Evolutionary conservation across 768 basidiomycete species (phyloP), one percentile per base, ranked within the genome.

Genomic region (Leccinum ochraceum): DNA sequence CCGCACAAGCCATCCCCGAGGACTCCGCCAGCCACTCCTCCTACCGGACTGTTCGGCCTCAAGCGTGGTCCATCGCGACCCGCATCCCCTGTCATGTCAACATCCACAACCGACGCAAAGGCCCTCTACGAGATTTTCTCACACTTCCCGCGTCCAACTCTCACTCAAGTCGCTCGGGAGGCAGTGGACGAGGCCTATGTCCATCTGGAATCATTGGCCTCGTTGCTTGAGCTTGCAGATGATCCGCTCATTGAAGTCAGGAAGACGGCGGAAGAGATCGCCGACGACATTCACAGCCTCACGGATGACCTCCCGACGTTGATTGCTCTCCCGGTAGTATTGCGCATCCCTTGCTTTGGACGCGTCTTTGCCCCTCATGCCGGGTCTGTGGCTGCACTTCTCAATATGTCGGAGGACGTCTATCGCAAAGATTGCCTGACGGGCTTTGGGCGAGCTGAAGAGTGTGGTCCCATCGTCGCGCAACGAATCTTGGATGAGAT

Each of bases 121-220:
- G 80, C 81, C 3, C 72, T 91, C n/a, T 84, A 77, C 69, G 83
- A 88, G 50, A 77, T 90, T 28, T 76, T 93, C 49, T 76, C 72
- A 49, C 72, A 75, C 26, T 77, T 93, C 37, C 89, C 91, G 22
- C 81, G 84, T 9, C 90, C 92, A 49, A 67, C 56, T 34, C 79
- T 79, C 53, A 80, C 82, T 10, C 77, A 76, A 26, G 72, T 90
- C 9, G 91, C 92, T n/a, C 79, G 81, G 44, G 91, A 94, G 70
- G 92, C 89, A 6, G 90, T 93, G 10, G 86, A 89, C 56, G 91
- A 92, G 67, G 92, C 89, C 2, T 86, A 88, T 65, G 83, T 81
- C 57, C 87, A 85, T 16, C 75, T 93, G 28, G 75, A 79, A 64
- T 81, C 84, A 22, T 73, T 93, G 17, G 76, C 77, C 16, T 75